A percentile compares a stretch with the other conserved stretches of the same genome.
phyloP scores from a whole-genome alignment of 768 basidiomycete genomes.

The Termitomyces sp. region DNA sequence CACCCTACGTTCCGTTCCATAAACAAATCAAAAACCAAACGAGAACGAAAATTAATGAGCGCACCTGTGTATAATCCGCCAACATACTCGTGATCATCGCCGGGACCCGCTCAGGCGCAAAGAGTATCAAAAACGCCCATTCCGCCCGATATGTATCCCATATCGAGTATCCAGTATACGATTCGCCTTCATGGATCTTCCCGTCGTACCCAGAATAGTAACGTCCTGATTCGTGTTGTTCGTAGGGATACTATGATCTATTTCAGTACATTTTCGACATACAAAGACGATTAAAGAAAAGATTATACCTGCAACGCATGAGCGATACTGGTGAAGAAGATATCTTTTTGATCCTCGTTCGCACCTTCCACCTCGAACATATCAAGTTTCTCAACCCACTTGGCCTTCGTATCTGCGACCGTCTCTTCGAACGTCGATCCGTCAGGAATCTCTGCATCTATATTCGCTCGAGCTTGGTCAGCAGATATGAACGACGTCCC shows the following conservation, averaged over 20 bases:
- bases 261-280: not conserved
- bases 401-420: constrained; percentile 35
- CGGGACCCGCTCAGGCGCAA: constrained; percentile 71
- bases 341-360: constrained; percentile 36
- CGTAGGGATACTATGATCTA: constrained; percentile 61
- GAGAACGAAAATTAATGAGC: not conserved
- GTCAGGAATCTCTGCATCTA: constrained; percentile 43
- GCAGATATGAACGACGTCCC: constrained; percentile 74
- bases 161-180: constrained; percentile 77
- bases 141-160: constrained; percentile 80
- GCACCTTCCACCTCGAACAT: constrained; percentile 45
- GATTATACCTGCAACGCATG: constrained; percentile 50
- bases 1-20: constrained; percentile 34
- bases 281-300: not conserved
- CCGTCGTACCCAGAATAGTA: constrained; percentile 82
- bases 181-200: constrained; percentile 45
- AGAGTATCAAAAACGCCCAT: constrained; percentile 74
- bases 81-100: constrained; percentile 79
- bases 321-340: constrained; percentile 59
- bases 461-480: constrained; percentile 51
- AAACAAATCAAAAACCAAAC: too few species aligned
- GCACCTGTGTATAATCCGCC: constrained; percentile 65
- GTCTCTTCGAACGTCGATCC: constrained; percentile 44
- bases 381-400: constrained; percentile 56
- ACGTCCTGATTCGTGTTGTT: constrained; percentile 55